Percentiles rank a stretch among this genome's conserved stretches.
Evolutionary conservation across 192 early-diverging fungal genomes (phyloP).

Genomic region (Coemansia sp.): DNA sequence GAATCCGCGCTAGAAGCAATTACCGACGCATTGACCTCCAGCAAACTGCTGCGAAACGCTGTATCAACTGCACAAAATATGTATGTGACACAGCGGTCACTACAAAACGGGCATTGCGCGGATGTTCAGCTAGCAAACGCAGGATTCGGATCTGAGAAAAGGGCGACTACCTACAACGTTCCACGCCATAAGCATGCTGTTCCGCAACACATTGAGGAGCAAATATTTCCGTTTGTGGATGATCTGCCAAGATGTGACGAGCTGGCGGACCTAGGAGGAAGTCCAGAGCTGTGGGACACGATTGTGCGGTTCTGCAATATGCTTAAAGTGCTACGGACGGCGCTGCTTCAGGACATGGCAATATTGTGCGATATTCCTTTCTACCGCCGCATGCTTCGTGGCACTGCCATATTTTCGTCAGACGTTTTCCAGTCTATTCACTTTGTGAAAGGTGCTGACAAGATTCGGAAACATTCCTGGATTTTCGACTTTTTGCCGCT

Average conservation of each 20-base stretch:
- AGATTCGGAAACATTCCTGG: slow-evolving; percentile 13
- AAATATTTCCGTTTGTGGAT: slow-evolving; percentile 45
- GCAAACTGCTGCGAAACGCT: slow-evolving; percentile 2
- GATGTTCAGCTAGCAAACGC: slow-evolving; percentile 26
- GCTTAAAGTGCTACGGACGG: slow-evolving; percentile 33
- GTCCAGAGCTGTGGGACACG: slow-evolving; percentile 9
- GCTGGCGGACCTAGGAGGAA: not conserved
- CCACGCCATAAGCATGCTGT: slow-evolving; percentile 12
- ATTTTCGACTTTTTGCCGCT: slow-evolving; percentile 21
- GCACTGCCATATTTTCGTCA: slow-evolving; percentile 15
- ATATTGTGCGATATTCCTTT: slow-evolving; percentile 34
- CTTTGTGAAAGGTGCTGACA: slow-evolving; percentile 10
- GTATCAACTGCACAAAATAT: slow-evolving; percentile 16
- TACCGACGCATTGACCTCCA: not conserved
- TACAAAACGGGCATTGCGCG: slow-evolving; percentile 20
- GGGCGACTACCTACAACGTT: not conserved
- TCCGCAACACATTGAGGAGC: slow-evolving; percentile 2
- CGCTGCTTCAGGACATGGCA: slow-evolving; percentile 36
- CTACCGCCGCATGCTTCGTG: slow-evolving; percentile 41
- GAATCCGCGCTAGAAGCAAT: slow-evolving; percentile 2
- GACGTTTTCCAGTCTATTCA: slow-evolving; percentile 22
- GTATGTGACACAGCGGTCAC: slow-evolving; percentile 10
- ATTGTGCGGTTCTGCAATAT: slow-evolving; percentile 31
- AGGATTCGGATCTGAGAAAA: slow-evolving; percentile 6
- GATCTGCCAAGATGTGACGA: slow-evolving; percentile 17